Evolutionary conservation across 768 basidiomycete species (phyloP).

Genomic region (Suillus sp.): DNA sequence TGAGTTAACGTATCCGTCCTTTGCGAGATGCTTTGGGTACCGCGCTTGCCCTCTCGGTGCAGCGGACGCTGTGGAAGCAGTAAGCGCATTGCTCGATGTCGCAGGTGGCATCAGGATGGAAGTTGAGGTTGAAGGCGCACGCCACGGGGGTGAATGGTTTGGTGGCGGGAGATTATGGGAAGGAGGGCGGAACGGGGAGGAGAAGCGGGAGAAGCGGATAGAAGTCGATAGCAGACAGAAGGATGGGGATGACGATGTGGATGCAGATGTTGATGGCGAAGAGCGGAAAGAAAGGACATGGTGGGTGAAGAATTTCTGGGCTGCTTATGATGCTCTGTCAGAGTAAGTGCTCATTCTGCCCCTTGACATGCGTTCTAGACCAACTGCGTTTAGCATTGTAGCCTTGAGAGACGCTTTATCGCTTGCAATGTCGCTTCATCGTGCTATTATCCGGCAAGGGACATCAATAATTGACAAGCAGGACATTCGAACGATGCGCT

Average conservation of each 20-base stretch:
- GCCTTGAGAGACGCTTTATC: constrained; percentile 74
- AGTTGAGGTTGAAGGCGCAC: constrained; percentile 83
- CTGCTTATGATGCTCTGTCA: constrained; percentile 85
- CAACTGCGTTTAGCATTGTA: constrained; percentile 51
- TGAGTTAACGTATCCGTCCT: constrained; percentile 92
- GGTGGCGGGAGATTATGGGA: constrained; percentile 84
- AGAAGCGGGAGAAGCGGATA: constrained; percentile 35
- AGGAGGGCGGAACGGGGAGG: constrained; percentile 41
- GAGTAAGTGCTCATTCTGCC: constrained; percentile 60
- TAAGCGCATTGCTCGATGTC: constrained; percentile 85
- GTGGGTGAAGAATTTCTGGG: constrained; percentile 96
- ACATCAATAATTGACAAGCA: constrained; percentile 96
- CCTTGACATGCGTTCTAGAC: not conserved
- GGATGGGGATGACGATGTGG: constrained; percentile 26
- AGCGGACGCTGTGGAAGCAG: constrained; percentile 89
- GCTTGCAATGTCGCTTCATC: constrained; percentile 90
- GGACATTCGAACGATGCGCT: constrained; percentile 84
- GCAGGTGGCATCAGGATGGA: constrained; percentile 90
- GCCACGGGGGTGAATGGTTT: constrained; percentile 96
- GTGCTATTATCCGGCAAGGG: constrained; percentile 92
- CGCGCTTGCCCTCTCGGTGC: constrained; percentile 86
- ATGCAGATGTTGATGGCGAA: constrained; percentile 36
- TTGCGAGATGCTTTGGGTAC: constrained; percentile 90
- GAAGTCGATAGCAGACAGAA: constrained; percentile 22
- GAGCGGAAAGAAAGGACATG: constrained; percentile 60